Base-by-base conservation (phyloP, 257 asterid species). In the Fraxinus americana region DNA sequence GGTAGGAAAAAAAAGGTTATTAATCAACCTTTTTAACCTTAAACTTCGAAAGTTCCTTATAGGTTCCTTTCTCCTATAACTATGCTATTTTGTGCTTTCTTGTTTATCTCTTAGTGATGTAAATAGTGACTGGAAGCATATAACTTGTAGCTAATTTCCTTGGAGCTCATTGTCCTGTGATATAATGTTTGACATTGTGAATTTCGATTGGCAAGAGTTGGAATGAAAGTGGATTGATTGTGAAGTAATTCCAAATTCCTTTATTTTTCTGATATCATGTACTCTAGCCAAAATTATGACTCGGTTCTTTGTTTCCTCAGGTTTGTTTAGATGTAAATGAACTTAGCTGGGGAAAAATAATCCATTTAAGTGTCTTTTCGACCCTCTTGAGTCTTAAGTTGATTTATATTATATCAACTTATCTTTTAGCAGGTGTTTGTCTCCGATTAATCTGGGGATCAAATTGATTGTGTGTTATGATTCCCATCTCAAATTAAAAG, bases 1-100 rank as follows among this genome's bases (percentile, higher is more conserved):
- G 54, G 25, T 21, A 87, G 89, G 75, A 89, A 79, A 78, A 82
- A 27, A 63, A 63, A 3, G 13, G 69, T 63, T 27, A 63, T 12
- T 63, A 63, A 27, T 34, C 30, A 23, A 61, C 17, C 68, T 61
- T 57, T 54, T n/a, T n/a, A 54, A n/a, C 66, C 25, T 57, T n/a
- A n/a, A 57, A 19, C 21, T 57, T 57, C 0, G 23, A 16, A 50
- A 17, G 65, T 57, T 57, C n/a, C 10, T 7, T 7, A 54, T 11
- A 54, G 65, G 27, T 54, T 48, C 59, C 59, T 48, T 48, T n/a
- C 66, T 19, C 27, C 25, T 1, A 57, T 57, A 7, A 5, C 21
- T 57, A n/a, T 5, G 66, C 11, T 57, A 57, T 19, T 5, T 57
- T n/a, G 19, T 63, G 35, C 35, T 63, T 63, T 25, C 19, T 25